Evolutionary conservation across 495 filamentous ascomycete species (phyloP), one percentile per base, ranked within the genome.

Genomic region (Neurospora discreta): DNA sequence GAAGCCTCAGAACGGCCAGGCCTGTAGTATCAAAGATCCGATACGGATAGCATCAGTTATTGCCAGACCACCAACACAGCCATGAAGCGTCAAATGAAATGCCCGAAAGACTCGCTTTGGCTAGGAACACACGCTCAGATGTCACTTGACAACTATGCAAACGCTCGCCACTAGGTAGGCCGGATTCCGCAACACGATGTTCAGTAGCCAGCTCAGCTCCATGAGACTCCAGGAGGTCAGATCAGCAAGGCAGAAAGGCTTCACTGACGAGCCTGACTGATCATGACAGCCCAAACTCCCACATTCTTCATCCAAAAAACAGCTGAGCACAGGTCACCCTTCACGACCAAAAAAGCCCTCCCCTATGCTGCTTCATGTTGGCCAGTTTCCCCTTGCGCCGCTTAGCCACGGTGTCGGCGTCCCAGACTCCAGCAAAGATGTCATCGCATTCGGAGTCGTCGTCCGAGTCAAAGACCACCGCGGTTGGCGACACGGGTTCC

Each of bases 361-460:
- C 72, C 36, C 42, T 46, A 20, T 70, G 72, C 52, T 69, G 69
- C 71, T 72, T 58, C 71, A 72, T 70, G 46, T 69, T 77, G 39
- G 73, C 69, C 68, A 84, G 84, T 76, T 84, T 92, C 71, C 82
- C 82, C 80, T 84, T 84, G 74, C 93, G 84, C 75, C 92, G 85
- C 81, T 84, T 85, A 33, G 82, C 84, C 41, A 92, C 94, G 44
- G 88, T 79, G 68, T 87, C 87, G 18, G 90, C 84, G 75, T 90
- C 92, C 95, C 95, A 98, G 3, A 92, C 85, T 0, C 95, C 95
- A 13, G 89, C 86, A 82, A 98, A 98, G 69, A 98, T 78, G 80
- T 97, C 94, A 77, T 98, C 95, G 73, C 94, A 97, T 82, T 98
- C 95, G 69, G 96, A 93, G 77, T 97, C 93, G 79, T 98, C 95